These are phyloP conservation scores for Colletotrichum lini DNA, from an alignment of 2,329 filamentous ascomycete species.

Conservation along the genomic window DNA sequence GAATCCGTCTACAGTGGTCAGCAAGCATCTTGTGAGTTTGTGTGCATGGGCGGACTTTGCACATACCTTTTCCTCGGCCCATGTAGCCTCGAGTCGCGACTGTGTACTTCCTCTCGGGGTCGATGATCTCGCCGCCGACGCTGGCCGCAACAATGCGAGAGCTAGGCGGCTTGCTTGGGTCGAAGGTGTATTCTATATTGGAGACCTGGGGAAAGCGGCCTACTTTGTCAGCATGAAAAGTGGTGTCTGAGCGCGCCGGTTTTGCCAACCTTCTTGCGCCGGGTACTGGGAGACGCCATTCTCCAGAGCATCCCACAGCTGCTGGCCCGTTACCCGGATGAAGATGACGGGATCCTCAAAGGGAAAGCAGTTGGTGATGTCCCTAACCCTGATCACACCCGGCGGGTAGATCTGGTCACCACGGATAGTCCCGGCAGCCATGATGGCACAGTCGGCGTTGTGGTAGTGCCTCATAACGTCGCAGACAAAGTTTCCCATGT, in stretches of 20 bases:
- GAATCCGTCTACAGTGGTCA: constrained; percentile 75
- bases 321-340: constrained; percentile 78
- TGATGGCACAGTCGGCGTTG: constrained; percentile 83
- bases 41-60: neutral
- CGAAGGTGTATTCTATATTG: constrained; percentile 83
- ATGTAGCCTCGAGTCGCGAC: constrained; percentile 90
- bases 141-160: constrained; percentile 74
- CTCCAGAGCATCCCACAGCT: constrained; percentile 84
- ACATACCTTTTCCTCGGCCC: constrained; percentile 79
- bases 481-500: constrained; percentile 91
- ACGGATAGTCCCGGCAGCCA: constrained; percentile 88
- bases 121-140: constrained; percentile 73
- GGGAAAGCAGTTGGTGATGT: constrained; percentile 90
- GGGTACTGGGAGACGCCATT: constrained; percentile 87
- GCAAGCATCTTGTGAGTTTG: neutral
- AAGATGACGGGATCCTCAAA: constrained; percentile 93
- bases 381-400: constrained; percentile 81
- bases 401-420: constrained; percentile 92
- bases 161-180: constrained; percentile 72
- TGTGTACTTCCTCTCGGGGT: constrained; percentile 75
- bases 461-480: constrained; percentile 92
- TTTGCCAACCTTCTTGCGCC: constrained; percentile 76
- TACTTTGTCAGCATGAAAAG: constrained; percentile 33
- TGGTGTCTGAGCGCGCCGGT: neutral
- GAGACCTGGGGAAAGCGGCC: constrained; percentile 87